Base-by-base conservation (phyloP, 768 basidiomycete genomes). In the Mycena amicta region DNA sequence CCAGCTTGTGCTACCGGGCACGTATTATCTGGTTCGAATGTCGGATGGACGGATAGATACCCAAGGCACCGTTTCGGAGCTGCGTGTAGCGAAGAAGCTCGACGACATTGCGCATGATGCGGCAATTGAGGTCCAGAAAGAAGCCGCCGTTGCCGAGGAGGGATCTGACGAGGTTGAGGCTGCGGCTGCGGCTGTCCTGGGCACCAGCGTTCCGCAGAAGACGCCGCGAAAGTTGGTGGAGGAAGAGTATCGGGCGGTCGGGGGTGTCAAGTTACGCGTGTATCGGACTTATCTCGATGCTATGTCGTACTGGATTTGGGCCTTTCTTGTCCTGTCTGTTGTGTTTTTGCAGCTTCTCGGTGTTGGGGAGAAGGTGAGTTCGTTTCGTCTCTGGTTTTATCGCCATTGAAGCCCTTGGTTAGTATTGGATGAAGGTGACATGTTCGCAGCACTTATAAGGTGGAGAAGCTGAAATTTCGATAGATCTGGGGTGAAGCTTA, bases 21-120 rank as follows among this genome's bases (percentile, higher is more conserved):
- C 89, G 0, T 66, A 86, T 65, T 92, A 92, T 66, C 72, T 93
- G 2, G 80, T 93, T 15, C 84, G 90, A 22, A 87, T 93, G 82
- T 78, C 91, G 2, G 91, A 93, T 66, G 92, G 92, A 4, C 84
- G 90, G 11, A 85, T 93, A 52, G 90, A 92, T 66, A 81, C 83
- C 0, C 85, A 90, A 66, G 92, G 92, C 4, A 83, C 81, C 0
- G 75, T 89, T 13, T 78, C 80, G 33, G 88, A 90, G 5, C 76
- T 93, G 6, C 82, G 83, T 1, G 77, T 78, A 0, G 78, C 74
- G 41, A 89, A 90, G 5, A 68, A 86, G 2, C 74, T 93, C 13
- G 84, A 88, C n/a, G 73, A 83, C n/a, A 85, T 93, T 37, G 66
- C 80, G 0, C 75, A 74, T 13, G 82, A 82, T 40, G 82, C 83